Evolutionary conservation across 2,329 filamentous ascomycete species (phyloP).

Genomic region (Exophiala sp.): DNA sequence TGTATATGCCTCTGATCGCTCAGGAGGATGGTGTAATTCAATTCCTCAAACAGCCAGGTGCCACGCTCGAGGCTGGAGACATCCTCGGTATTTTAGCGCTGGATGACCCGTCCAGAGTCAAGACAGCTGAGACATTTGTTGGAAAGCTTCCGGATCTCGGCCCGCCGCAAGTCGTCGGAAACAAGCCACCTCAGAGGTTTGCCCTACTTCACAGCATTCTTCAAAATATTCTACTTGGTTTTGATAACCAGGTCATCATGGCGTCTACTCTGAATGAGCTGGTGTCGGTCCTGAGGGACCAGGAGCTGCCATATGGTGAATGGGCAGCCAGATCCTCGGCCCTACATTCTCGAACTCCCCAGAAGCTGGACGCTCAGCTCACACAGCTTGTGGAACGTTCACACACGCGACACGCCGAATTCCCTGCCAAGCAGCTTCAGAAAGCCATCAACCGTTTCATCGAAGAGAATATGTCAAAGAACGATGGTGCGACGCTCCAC

Average conservation of each 20-base stretch:
- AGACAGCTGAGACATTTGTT: constrained; percentile 91
- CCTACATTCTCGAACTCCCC: constrained; percentile 94
- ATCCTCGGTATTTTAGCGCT: constrained; percentile 96
- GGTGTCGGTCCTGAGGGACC: constrained; percentile 82
- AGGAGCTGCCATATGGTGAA: constrained; percentile 90
- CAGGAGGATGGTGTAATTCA: constrained; percentile 95
- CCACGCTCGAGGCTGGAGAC: constrained; percentile 95
- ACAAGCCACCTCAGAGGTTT: constrained; percentile 88
- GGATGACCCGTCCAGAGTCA: constrained; percentile 92
- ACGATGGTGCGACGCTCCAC: constrained; percentile 71
- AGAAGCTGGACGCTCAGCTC: constrained; percentile 81
- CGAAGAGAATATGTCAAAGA: constrained; percentile 73
- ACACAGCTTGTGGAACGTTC: constrained; percentile 82
- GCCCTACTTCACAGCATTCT: constrained; percentile 72
- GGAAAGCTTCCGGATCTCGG: constrained; percentile 86
- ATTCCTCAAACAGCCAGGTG: constrained; percentile 97
- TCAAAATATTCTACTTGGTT: constrained; percentile 83
- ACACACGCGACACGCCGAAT: constrained; percentile 73
- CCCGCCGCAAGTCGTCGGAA: constrained; percentile 79
- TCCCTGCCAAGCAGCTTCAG: constrained; percentile 81
- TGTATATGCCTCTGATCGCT: constrained; percentile 98
- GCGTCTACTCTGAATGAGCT: constrained; percentile 77
- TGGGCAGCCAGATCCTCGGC: constrained; percentile 96
- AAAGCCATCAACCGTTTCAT: constrained; percentile 86
- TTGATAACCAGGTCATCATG: constrained; percentile 98